Conservation (phyloP, 202 grass and related monocot genomes). For the Schoenoplectus triqueter region DNA sequence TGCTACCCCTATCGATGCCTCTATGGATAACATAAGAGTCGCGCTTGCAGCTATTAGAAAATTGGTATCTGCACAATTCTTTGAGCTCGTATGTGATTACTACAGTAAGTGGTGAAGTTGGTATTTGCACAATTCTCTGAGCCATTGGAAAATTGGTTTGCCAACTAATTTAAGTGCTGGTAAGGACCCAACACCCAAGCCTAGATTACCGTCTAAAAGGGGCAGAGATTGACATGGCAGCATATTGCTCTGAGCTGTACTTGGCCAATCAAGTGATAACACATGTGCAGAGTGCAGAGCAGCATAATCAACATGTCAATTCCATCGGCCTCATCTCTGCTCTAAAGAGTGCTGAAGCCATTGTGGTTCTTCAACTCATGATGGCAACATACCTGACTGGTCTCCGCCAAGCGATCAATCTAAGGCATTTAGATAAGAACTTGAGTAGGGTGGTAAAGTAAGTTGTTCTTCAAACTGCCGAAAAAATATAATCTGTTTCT, state of each 20-base stretch:
- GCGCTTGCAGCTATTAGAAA: constrained; percentile 44
- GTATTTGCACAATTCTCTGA: too few relatives aligned
- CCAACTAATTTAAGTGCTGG: constrained; percentile 42
- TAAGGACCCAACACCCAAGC: constrained; percentile 43
- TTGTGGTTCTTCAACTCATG: constrained; percentile 42
- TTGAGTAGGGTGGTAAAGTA: constrained; percentile 37
- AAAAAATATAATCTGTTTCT: not conserved
- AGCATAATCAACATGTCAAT: constrained; percentile 43
- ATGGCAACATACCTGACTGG: constrained; percentile 43
- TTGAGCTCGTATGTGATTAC: constrained; percentile 44
- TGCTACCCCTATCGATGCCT: constrained; percentile 45
- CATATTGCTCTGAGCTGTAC: constrained; percentile 44
- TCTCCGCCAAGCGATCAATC: constrained; percentile 44
- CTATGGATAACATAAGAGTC: constrained; percentile 45
- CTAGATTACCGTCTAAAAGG: constrained; percentile 48
- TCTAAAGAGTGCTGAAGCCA: constrained; percentile 42
- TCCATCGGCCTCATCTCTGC: constrained; percentile 45
- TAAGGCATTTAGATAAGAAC: constrained; percentile 39
- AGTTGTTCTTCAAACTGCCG: constrained; percentile 10
- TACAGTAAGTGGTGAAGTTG: constrained; percentile 27
- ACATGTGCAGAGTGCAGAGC: constrained; percentile 44
- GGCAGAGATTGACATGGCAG: constrained; percentile 38
- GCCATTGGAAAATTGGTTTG: constrained; percentile 7
- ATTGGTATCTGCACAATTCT: constrained; percentile 48
- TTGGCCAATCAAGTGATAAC: constrained; percentile 46